These are phyloP conservation scores for Phytophthora tentaculata DNA, from an alignment of 352 stramenopile species.

Conservation along the genomic window DNA sequence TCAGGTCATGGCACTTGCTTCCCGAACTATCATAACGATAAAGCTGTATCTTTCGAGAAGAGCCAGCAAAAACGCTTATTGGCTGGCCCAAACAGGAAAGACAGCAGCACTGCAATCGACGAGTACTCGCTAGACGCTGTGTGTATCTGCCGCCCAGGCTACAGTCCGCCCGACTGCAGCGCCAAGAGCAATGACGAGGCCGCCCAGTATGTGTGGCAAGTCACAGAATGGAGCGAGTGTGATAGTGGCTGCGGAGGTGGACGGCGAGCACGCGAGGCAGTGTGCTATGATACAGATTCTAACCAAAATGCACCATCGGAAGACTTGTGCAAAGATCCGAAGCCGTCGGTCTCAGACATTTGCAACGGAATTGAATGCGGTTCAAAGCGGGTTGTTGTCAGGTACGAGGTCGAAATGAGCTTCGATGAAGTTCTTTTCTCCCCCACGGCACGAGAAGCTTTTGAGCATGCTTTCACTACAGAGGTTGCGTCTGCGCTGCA, in stretches of 20 bases:
- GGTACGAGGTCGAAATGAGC: constrained; percentile 77
- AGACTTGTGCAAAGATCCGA: constrained; percentile 37
- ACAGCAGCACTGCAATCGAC: constrained; percentile 26
- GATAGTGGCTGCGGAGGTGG: constrained; percentile 71
- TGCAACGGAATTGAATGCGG: constrained; percentile 84
- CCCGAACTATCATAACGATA: constrained; percentile 54
- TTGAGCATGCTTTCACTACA: constrained; percentile 70
- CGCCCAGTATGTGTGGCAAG: constrained; percentile 55
- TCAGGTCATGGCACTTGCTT: constrained; percentile 75
- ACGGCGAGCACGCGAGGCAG: constrained; percentile 46
- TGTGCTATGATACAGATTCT: constrained; percentile 44
- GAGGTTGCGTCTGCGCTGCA: constrained; percentile 69
- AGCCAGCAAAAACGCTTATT: constrained; percentile 3
- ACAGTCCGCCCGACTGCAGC: constrained; percentile 69
- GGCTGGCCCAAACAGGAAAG: neutral
- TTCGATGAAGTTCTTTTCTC: constrained; percentile 81
- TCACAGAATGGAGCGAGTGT: constrained; percentile 64
- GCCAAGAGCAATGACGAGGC: constrained; percentile 41
- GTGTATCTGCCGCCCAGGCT: constrained; percentile 73
- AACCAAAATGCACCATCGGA: constrained; percentile 38
- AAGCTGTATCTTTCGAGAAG: neutral
- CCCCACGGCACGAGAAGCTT: constrained; percentile 52
- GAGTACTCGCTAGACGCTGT: constrained; percentile 41
- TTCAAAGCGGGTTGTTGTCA: constrained; percentile 68
- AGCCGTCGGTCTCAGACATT: constrained; percentile 64